Conservation (phyloP, 306 rosid species). For the barrel medic (Medicago truncatula) region MtrunA17r5.0-ANR NC_053045.1:1312001-1312500, state of each 20-base stretch:
- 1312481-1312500: too few relatives aligned
- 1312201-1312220: not conserved
- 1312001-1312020: slow-evolving; percentile 99
- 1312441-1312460: too few relatives aligned
- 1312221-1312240: not conserved
- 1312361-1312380: too few relatives aligned
- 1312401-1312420: too few relatives aligned
- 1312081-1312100: slow-evolving; percentile 86
- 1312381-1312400: too few relatives aligned
- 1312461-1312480: too few relatives aligned
- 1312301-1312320: too few relatives aligned
- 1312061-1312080: slow-evolving; percentile 92
- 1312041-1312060: slow-evolving; percentile 73
- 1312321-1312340: too few relatives aligned
- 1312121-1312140: slow-evolving; percentile 26
- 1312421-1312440: too few relatives aligned
- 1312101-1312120: slow-evolving; percentile 76
- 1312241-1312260: not conserved
- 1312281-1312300: too few relatives aligned
- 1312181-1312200: slow-evolving; percentile 17
- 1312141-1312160: slow-evolving; percentile 22
- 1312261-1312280: not conserved
- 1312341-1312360: too few relatives aligned
- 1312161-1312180: slow-evolving; percentile 5
- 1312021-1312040: slow-evolving; percentile 90